phyloP scores from a whole-genome alignment of 352 stramenopile genomes.

The Paralagenidium karlingii region DNA sequence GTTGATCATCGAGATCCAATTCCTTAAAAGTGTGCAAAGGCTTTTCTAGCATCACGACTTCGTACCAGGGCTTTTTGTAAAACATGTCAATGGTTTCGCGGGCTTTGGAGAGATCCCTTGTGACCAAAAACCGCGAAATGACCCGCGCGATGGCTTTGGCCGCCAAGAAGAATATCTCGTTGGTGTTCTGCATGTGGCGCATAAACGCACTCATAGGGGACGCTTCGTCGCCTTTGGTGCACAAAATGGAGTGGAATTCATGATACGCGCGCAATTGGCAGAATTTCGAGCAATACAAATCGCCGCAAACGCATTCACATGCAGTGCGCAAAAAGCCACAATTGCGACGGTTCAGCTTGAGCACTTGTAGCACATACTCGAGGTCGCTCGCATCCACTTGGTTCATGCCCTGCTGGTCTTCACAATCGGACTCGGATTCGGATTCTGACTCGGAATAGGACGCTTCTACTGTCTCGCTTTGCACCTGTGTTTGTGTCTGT shows the following conservation, averaged over 20 bases:
- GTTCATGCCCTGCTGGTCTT: constrained; percentile 1
- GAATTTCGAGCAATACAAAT: constrained; percentile 74
- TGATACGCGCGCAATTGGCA: constrained; percentile 56
- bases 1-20: no score
- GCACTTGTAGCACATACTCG: constrained; percentile 20
- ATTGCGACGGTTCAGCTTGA: constrained; percentile 26
- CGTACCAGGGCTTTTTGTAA: constrained; percentile 87
- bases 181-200: constrained; percentile 68
- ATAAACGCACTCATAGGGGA: constrained; percentile 52
- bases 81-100: constrained; percentile 79
- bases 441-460: no score
- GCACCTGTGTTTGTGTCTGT: no score
- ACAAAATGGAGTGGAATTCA: constrained; percentile 64
- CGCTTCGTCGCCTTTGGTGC: constrained; percentile 32
- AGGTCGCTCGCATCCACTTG: constrained; percentile 5
- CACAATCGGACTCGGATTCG: no score
- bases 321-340: constrained; percentile 27
- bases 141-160: constrained; percentile 77
- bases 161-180: constrained; percentile 87
- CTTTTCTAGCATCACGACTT: constrained; percentile 51
- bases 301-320: constrained; percentile 44
- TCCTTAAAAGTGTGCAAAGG: no score
- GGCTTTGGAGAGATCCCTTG: constrained; percentile 35
- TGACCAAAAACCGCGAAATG: constrained; percentile 38
- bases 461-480: no score